Evolutionary conservation across 2,329 filamentous ascomycete species (phyloP).

Genomic region (Colletotrichum chrysophilum): DNA sequence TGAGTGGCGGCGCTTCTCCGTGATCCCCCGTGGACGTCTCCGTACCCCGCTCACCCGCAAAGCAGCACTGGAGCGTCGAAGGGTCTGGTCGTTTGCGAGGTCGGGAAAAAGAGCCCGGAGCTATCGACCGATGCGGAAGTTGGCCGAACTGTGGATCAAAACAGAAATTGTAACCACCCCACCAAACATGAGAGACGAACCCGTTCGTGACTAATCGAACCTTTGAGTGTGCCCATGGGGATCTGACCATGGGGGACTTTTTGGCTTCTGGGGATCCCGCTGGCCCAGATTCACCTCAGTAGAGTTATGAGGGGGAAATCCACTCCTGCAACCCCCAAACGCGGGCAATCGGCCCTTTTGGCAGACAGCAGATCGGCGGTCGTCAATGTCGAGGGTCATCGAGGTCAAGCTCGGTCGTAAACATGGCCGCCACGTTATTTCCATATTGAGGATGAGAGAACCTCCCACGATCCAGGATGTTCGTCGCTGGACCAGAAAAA

Average conservation of each 20-base stretch:
- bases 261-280: slow-evolving; percentile 18
- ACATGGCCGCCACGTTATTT: slow-evolving; percentile 14
- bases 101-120: slow-evolving; percentile 1
- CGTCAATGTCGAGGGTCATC: not conserved
- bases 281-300: not conserved
- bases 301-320: slow-evolving; percentile 6
- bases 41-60: not conserved
- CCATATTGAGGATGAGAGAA: not conserved
- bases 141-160: slow-evolving; percentile 15
- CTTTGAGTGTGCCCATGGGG: slow-evolving; percentile 2
- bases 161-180: slow-evolving; percentile 7
- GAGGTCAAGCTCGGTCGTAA: not conserved
- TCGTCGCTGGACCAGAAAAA: not conserved
- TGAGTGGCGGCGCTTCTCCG: not conserved
- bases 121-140: slow-evolving; percentile 14
- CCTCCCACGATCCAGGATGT: not conserved
- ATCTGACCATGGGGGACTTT: slow-evolving; percentile 5
- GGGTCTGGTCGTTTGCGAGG: not conserved
- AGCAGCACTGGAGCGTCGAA: not conserved
- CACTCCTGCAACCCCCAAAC: not conserved
- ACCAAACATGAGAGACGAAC: not conserved
- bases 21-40: not conserved
- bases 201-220: not conserved
- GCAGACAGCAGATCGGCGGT: not conserved
- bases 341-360: not conserved